Evolutionary conservation across 805 yeast genomes (phyloP), one percentile per base, ranked within the genome.

Genomic region (Priceomyces carsonii): DNA sequence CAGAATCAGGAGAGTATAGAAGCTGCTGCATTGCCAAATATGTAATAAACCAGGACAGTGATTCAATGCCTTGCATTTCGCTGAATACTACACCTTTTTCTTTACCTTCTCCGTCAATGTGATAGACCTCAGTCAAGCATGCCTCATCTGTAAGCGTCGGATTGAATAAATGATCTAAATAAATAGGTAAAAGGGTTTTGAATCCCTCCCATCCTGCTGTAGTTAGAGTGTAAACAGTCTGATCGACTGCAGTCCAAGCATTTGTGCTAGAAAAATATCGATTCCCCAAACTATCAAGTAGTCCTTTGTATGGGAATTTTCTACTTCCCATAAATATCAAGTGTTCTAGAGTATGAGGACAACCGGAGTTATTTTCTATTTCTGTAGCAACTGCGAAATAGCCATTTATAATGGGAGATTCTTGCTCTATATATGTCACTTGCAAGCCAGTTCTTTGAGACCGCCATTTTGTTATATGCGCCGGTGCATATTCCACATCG

Each of bases 131-230:
- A 1, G 99, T 93, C 35, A 82, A 66, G 50, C 95, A 93, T 0
- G 95, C 95, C 34, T 80, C 86, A 53, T 89, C 95, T 1, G 95
- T 83, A 34, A 93, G 63, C 0, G 95, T 86, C 2, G 99, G 97
- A 48, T 80, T 59, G 29, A 89, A 58, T 16, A 93, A 61, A 55
- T 93, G 98, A 55, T 93, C 98, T 45, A 93, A 61, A 56, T 91
- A 93, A 3, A 89, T 82, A 0, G 99, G 98, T 19, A 93, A 71
- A 18, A 93, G 63, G 42, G 80, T 73, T 32, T 76, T 77, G 62
- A 93, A 93, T 1, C 97, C 98, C 38, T 86, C 87, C 96, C 96
- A 90, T 7, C 98, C 98, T 1, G 98, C 98, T 24, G 95, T 80
- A 6, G 84, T 75, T 37, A 93, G 68, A 2, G 96, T 88, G 50